Percentiles rank a stretch among this genome's conserved stretches.
Conservation (phyloP, 1,284 basidiomycete genomes). For the Blastosporella zonata region DNA sequence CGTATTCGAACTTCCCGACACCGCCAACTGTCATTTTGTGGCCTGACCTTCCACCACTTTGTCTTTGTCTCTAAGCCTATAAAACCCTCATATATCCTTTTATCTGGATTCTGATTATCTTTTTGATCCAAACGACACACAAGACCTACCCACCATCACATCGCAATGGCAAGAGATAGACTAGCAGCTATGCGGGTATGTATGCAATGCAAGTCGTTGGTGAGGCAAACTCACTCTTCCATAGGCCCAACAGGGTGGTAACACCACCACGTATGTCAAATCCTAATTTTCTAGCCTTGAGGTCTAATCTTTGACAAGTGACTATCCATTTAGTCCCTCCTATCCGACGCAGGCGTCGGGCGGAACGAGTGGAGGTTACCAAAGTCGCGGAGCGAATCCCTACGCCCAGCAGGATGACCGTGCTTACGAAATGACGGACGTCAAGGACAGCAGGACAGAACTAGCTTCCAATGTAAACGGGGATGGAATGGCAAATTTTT, state of each 20-base stretch:
- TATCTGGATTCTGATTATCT: slow-evolving; percentile 5
- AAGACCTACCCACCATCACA: slow-evolving; percentile 14
- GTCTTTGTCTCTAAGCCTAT: slow-evolving; percentile 9
- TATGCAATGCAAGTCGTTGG: slow-evolving; percentile 1
- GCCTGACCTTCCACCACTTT: slow-evolving; percentile 18
- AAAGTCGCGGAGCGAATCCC: slow-evolving; percentile 52
- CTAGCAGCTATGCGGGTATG: slow-evolving; percentile 77
- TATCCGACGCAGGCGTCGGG: slow-evolving; percentile 65
- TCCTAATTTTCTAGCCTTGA: background rate
- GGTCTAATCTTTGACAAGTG: slow-evolving; percentile 15
- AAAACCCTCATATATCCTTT: slow-evolving; percentile 13
- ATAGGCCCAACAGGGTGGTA: slow-evolving; percentile 64
- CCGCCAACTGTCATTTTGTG: slow-evolving; percentile 18
- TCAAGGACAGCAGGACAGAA: slow-evolving; percentile 55
- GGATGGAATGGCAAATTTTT: slow-evolving; percentile 70
- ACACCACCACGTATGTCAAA: slow-evolving; percentile 48
- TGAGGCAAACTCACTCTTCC: background rate
- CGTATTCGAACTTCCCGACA: no score
- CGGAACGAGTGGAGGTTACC: slow-evolving; percentile 39
- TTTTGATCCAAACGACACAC: slow-evolving; percentile 8
- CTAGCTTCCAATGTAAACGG: slow-evolving; percentile 37
- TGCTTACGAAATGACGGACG: slow-evolving; percentile 69
- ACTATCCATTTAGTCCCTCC: slow-evolving; percentile 44
- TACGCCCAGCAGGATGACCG: slow-evolving; percentile 64
- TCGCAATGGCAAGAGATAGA: slow-evolving; percentile 74